phyloP scores from a whole-genome alignment of 257 asterid species.

The Dorcoceras hygrometricum region DNA sequence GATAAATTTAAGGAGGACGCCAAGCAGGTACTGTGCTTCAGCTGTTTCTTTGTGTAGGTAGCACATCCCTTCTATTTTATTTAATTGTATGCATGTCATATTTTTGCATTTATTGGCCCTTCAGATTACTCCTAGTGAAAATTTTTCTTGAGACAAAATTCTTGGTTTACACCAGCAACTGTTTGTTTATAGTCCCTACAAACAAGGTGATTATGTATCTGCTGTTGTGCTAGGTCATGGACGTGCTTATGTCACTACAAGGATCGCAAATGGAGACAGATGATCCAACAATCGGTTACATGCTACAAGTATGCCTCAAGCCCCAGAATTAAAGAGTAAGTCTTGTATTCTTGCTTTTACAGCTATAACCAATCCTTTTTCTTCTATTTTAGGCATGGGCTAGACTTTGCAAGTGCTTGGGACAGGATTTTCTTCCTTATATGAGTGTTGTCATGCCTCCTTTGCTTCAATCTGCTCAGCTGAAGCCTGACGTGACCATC shows the following conservation, averaged over 20 bases:
- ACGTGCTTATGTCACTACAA: conserved; percentile 88
- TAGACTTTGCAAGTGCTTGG: conserved; percentile 93
- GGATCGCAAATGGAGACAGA: conserved; percentile 90
- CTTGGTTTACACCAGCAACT: background rate
- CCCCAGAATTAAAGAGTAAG: conserved; percentile 23
- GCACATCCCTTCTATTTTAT: background rate
- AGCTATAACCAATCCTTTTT: conserved; percentile 11
- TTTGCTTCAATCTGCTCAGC: conserved; percentile 87
- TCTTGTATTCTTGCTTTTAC: background rate
- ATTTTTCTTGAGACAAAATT: background rate
- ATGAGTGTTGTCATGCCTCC: conserved; percentile 96
- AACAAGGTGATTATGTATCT: background rate
- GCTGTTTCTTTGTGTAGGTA: background rate
- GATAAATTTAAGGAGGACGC: conserved; percentile 86
- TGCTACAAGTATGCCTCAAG: conserved; percentile 65
- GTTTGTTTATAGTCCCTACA: background rate
- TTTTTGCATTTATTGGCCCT: background rate
- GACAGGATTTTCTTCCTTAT: conserved; percentile 95
- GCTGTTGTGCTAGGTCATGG: conserved; percentile 64
- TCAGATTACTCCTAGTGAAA: background rate
- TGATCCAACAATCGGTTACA: conserved; percentile 92
- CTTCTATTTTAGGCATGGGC: conserved; percentile 79
- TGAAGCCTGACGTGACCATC: conserved; percentile 86
- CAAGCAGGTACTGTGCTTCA: conserved; percentile 55
- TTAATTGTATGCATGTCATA: background rate